phyloP scores from a whole-genome alignment of 768 basidiomycete species.

The Tubosaeta sp. region DNA sequence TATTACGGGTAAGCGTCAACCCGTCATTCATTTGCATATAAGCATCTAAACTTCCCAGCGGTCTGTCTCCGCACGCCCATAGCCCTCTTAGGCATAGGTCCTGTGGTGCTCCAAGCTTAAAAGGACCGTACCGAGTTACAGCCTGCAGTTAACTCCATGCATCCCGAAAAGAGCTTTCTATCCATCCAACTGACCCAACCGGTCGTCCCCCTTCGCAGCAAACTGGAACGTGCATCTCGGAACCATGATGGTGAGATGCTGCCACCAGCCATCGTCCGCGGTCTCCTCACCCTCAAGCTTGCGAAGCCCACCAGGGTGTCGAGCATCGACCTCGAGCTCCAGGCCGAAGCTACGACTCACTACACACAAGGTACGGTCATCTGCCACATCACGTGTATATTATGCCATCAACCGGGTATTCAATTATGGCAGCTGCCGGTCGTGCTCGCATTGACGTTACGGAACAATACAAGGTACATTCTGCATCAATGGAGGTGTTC shows the following conservation, averaged over 20 bases:
- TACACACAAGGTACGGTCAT: slow-evolving; percentile 79
- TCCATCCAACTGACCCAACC: slow-evolving; percentile 67
- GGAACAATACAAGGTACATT: slow-evolving; percentile 75
- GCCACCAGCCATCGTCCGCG: slow-evolving; percentile 62
- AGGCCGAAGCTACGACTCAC: slow-evolving; percentile 63
- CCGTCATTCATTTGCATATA: not conserved
- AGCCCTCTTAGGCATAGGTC: not conserved
- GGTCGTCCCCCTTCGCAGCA: slow-evolving; percentile 59
- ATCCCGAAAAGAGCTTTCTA: slow-evolving; percentile 39
- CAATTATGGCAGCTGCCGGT: slow-evolving; percentile 47
- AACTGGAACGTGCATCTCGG: slow-evolving; percentile 32
- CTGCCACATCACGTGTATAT: not conserved
- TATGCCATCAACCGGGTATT: not conserved
- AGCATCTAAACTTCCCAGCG: not conserved
- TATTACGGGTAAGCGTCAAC: not conserved
- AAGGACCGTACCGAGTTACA: not conserved
- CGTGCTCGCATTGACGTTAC: slow-evolving; percentile 68
- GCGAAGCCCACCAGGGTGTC: slow-evolving; percentile 81
- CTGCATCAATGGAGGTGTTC: slow-evolving; percentile 70
- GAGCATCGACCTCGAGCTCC: slow-evolving; percentile 76
- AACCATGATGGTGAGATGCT: slow-evolving; percentile 31
- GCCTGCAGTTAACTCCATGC: slow-evolving; percentile 4
- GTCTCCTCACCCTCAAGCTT: slow-evolving; percentile 58
- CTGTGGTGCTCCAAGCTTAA: not conserved
- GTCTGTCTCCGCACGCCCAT: not conserved